Conservation (phyloP, 1,139 yeast species). For the Dujonia santamariae region DNA sequence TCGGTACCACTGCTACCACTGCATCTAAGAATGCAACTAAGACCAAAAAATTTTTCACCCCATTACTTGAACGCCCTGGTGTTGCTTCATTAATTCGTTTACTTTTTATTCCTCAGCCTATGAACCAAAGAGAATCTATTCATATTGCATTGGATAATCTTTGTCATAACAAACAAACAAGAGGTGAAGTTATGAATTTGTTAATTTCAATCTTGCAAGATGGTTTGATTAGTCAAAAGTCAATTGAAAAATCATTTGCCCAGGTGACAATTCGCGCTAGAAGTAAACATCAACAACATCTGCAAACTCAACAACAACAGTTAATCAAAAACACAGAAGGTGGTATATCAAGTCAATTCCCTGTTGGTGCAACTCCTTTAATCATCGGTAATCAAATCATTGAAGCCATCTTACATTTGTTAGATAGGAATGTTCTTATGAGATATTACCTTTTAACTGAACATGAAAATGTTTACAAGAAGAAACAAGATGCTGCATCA, state of each 20-base stretch:
- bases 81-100: slow-evolving; percentile 70
- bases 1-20: not conserved
- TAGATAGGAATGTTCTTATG: slow-evolving; percentile 67
- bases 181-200: slow-evolving; percentile 73
- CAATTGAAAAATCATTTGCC: slow-evolving; percentile 64
- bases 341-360: slow-evolving; percentile 31
- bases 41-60: slow-evolving; percentile 49
- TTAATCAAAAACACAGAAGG: slow-evolving; percentile 20
- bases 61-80: slow-evolving; percentile 74
- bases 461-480: slow-evolving; percentile 60
- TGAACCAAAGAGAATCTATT: slow-evolving; percentile 60
- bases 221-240: slow-evolving; percentile 58
- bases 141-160: slow-evolving; percentile 66
- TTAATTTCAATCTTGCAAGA: slow-evolving; percentile 71
- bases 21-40: too few relatives aligned
- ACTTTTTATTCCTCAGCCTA: slow-evolving; percentile 71
- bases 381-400: slow-evolving; percentile 74
- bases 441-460: slow-evolving; percentile 78
- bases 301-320: too few relatives aligned
- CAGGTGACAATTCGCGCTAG: slow-evolving; percentile 44
- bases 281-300: slow-evolving; percentile 7
- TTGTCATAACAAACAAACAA: slow-evolving; percentile 74
- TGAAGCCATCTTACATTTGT: slow-evolving; percentile 69
- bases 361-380: slow-evolving; percentile 64
- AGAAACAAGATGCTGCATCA: slow-evolving; percentile 26